A percentile compares a stretch with the other conserved stretches of the same genome.
Evolutionary conservation across 805 yeast species (phyloP).

Genomic region (Metschnikowia colocasiae): DNA sequence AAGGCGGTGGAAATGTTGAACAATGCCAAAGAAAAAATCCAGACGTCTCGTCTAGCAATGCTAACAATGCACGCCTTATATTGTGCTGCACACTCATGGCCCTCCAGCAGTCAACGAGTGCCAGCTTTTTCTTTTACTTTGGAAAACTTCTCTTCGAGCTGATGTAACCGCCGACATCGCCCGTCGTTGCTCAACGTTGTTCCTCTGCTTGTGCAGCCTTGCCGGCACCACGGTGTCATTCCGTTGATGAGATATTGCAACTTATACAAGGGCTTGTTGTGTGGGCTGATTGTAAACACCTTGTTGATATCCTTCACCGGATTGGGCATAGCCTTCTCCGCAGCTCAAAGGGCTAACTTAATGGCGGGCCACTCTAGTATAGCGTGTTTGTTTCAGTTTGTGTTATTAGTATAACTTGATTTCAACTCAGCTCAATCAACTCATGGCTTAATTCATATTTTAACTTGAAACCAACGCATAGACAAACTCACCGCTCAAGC

Average conservation of each 20-base stretch:
- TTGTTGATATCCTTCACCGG: conserved; percentile 4
- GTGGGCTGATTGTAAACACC: conserved; percentile 9
- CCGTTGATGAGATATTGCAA: conserved; percentile 14
- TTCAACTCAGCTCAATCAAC: too few species aligned
- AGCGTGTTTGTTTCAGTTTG: too few species aligned
- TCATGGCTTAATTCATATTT: too few species aligned
- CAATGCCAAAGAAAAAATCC: background rate
- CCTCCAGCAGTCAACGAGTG: conserved; percentile 35
- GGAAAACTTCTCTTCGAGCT: conserved; percentile 23
- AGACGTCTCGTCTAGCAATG: background rate
- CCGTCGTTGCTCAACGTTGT: conserved; percentile 12
- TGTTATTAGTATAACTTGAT: too few species aligned
- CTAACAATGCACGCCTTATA: conserved; percentile 3
- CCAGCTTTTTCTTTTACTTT: conserved; percentile 32
- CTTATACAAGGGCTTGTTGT: conserved; percentile 12
- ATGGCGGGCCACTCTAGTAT: too few species aligned
- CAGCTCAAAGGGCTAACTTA: background rate
- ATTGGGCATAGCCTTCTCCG: conserved; percentile 2
- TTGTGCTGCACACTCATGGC: conserved; percentile 25
- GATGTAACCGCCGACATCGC: conserved; percentile 1
- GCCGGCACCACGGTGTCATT: conserved; percentile 19
- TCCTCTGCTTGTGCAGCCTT: conserved; percentile 21
- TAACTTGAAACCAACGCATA: too few species aligned
- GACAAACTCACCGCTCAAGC: too few species aligned
- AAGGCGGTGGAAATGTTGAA: background rate